Percentiles rank a stretch among this genome's conserved stretches.
phyloP scores from a whole-genome alignment of 805 yeast species.

The Saccharomycopsis babjevae region DNA sequence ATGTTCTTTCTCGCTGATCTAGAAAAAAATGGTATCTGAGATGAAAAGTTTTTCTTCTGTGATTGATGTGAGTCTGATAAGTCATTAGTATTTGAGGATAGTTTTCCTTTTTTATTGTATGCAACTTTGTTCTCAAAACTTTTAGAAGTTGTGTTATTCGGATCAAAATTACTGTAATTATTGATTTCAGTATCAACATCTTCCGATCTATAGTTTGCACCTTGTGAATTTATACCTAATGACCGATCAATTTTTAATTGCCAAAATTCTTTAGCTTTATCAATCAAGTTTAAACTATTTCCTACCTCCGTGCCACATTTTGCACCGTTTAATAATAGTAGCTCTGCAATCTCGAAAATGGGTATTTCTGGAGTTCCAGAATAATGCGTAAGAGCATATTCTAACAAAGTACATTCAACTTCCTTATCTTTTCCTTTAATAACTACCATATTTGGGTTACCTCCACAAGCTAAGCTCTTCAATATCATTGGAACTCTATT shows the following conservation, averaged over 20 bases:
- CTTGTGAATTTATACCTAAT: conserved; percentile 7
- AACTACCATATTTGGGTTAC: conserved; percentile 34
- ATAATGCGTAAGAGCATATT: conserved; percentile 44
- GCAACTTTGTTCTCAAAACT: not conserved
- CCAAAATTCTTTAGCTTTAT: conserved; percentile 49
- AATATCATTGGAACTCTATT: conserved; percentile 38
- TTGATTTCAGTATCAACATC: not conserved
- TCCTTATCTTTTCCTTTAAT: conserved; percentile 24
- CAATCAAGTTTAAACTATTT: conserved; percentile 30
- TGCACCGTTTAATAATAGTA: conserved; percentile 47
- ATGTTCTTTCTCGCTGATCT: conserved; percentile 12
- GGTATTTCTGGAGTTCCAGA: conserved; percentile 24
- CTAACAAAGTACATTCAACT: conserved; percentile 29
- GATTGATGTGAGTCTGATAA: not conserved
- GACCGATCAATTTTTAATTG: conserved; percentile 28
- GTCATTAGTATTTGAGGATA: not conserved
- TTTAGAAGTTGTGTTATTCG: not conserved
- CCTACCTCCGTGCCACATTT: conserved; percentile 31
- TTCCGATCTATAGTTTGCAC: not conserved
- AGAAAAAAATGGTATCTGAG: conserved; percentile 16
- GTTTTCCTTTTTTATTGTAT: not conserved
- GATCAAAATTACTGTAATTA: not conserved
- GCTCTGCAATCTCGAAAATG: conserved; percentile 44
- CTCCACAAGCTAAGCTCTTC: conserved; percentile 37
- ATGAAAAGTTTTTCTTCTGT: conserved; percentile 11